phyloP scores from a whole-genome alignment of 83 land plant genomes.

The Diphasiastrum complanatum region DNA sequence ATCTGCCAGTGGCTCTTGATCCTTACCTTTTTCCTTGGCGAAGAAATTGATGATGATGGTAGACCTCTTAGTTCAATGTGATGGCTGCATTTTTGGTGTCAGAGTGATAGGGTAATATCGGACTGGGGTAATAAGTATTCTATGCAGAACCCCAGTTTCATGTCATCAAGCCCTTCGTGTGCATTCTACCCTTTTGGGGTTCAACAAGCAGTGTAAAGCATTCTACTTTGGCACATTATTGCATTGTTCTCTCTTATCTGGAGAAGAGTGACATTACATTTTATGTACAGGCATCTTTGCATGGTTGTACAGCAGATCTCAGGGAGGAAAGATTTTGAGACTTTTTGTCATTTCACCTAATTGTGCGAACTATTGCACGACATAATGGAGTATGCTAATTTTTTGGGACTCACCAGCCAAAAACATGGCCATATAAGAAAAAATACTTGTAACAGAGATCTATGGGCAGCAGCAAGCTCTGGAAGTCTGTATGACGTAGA shows the following conservation, averaged over 20 bases:
- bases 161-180: no score
- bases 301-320: no score
- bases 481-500: constrained; percentile 73
- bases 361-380: no score
- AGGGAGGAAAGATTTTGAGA: no score
- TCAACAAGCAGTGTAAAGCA: no score
- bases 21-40: constrained; percentile 19
- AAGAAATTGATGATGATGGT: constrained; percentile 27
- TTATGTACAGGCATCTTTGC: no score
- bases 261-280: no score
- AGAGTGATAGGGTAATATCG: not conserved
- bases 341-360: no score
- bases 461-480: constrained; percentile 55
- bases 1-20: constrained; percentile 29
- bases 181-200: no score
- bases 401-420: not conserved
- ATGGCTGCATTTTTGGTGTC: not conserved
- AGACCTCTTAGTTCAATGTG: not conserved
- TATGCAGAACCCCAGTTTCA: no score
- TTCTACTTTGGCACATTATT: no score
- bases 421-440: constrained; percentile 27
- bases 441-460: constrained; percentile 37
- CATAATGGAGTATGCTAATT: not conserved
- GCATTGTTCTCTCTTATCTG: no score
- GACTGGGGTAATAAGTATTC: not conserved